A percentile compares a stretch with the other conserved stretches of the same genome.
These are phyloP conservation scores for Vitis cinerea DNA, from an alignment of 164 flowering plant species.

Conservation along the genomic window DNA sequence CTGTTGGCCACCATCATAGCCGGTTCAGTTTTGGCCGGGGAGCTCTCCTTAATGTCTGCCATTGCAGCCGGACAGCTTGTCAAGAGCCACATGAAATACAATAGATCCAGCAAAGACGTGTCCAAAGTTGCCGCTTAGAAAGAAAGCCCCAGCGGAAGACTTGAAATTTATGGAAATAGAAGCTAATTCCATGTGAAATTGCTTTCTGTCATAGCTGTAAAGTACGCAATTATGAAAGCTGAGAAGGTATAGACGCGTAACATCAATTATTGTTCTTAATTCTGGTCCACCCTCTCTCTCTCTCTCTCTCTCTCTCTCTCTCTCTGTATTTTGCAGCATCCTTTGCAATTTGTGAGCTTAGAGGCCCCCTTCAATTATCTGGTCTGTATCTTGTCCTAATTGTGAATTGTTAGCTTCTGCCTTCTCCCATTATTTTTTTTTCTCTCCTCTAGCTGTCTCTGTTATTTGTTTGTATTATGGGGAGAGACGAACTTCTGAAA, in stretches of 20 bases:
- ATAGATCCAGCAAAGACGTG: conserved; percentile 72
- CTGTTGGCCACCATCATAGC: conserved; percentile 67
- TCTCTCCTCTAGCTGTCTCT: no score
- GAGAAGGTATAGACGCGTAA: neutral
- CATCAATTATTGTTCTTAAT: neutral
- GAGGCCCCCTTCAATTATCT: neutral
- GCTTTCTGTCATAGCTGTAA: conserved; percentile 2
- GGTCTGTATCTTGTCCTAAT: neutral
- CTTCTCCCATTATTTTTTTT: no score
- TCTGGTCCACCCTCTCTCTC: neutral
- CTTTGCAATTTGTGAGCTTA: neutral
- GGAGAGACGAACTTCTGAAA: neutral
- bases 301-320: neutral
- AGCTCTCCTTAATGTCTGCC: conserved; percentile 84
- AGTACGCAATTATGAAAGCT: neutral
- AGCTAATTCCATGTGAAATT: neutral
- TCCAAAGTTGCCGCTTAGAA: conserved; percentile 28
- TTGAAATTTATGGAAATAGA: neutral
- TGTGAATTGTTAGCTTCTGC: neutral
- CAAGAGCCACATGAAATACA: conserved; percentile 90
- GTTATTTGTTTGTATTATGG: neutral
- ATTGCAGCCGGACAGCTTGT: conserved; percentile 83
- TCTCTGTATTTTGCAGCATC: neutral
- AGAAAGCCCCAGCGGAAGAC: neutral
- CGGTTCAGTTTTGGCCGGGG: conserved; percentile 83